A percentile compares a stretch with the other conserved stretches of the same genome.
Evolutionary conservation across 352 stramenopile genomes (phyloP).

Genomic region (Globisporangium megalacanthum): DNA sequence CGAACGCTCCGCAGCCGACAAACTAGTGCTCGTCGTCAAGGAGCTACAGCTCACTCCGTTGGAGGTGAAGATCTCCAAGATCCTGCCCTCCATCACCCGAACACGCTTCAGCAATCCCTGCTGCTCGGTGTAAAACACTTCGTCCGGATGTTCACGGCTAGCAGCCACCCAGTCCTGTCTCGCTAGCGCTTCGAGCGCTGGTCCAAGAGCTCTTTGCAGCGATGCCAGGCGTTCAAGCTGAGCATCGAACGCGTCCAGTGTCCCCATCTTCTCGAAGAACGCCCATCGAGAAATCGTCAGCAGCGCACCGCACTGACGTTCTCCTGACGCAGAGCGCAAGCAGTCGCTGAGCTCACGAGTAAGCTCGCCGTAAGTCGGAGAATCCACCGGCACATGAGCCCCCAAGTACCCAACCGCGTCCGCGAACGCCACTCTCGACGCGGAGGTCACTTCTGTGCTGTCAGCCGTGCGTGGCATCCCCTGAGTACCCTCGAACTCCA

Average conservation of each 20-base stretch:
- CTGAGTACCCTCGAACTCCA: slow-evolving; percentile 8
- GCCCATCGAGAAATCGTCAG: slow-evolving; percentile 50
- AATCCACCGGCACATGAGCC: slow-evolving; percentile 22
- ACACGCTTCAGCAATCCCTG: slow-evolving; percentile 39
- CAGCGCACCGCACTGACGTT: slow-evolving; percentile 56
- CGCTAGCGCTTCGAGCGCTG: slow-evolving; percentile 27
- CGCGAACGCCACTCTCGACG: slow-evolving; percentile 43
- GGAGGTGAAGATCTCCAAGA: slow-evolving; percentile 40
- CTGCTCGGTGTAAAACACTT: slow-evolving; percentile 51
- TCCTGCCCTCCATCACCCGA: slow-evolving; percentile 43
- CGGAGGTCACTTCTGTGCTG: slow-evolving; percentile 16
- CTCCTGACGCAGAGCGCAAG: slow-evolving; percentile 34
- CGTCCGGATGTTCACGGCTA: neutral
- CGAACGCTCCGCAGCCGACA: slow-evolving; percentile 38
- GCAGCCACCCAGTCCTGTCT: slow-evolving; percentile 37
- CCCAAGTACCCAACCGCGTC: slow-evolving; percentile 49
- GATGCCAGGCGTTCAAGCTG: slow-evolving; percentile 1
- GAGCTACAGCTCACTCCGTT: slow-evolving; percentile 17
- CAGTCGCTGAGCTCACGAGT: slow-evolving; percentile 20
- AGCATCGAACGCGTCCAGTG: slow-evolving; percentile 1
- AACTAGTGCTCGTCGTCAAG: neutral
- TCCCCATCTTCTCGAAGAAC: slow-evolving; percentile 26
- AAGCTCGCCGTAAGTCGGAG: slow-evolving; percentile 13
- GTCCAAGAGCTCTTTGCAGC: slow-evolving; percentile 22
- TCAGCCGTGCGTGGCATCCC: neutral